These are phyloP conservation scores for Aspergillus funiculosus DNA, from an alignment of 495 filamentous ascomycete genomes.

Conservation along the genomic window DNA sequence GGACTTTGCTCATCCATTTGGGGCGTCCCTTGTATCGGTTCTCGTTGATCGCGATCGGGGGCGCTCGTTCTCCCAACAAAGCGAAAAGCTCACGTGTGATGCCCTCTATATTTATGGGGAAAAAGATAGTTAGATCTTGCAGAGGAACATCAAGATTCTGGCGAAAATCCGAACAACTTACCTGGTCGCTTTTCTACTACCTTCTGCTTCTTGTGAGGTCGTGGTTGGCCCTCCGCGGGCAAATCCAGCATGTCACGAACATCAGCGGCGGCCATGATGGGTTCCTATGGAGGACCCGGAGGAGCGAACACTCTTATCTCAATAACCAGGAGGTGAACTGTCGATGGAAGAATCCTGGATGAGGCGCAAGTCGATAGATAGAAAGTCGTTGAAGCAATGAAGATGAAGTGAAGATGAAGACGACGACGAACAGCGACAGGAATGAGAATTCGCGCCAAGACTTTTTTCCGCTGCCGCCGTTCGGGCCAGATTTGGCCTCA, in stretches of 20 bases:
- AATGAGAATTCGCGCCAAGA: conserved; percentile 26
- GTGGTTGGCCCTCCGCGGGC: conserved; percentile 56
- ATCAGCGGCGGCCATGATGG: conserved; percentile 72
- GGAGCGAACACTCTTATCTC: not conserved
- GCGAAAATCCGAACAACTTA: conserved; percentile 17
- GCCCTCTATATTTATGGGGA: conserved; percentile 65
- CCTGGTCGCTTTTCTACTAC: conserved; percentile 63
- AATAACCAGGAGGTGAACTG: not conserved
- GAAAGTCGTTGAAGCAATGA: no score
- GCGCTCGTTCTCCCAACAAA: conserved; percentile 60
- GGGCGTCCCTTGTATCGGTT: conserved; percentile 61
- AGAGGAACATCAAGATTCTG: no score
- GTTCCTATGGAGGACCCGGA: not conserved
- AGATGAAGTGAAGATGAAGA: conserved; percentile 16
- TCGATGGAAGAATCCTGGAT: not conserved
- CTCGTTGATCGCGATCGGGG: conserved; percentile 61
- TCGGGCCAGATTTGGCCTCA: conserved; percentile 15
- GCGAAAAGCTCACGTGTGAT: conserved; percentile 63
- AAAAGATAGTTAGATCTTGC: conserved; percentile 1
- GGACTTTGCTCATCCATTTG: conserved; percentile 50
- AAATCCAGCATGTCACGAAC: conserved; percentile 87
- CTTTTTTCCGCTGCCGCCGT: conserved; percentile 9
- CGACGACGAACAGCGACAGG: not conserved
- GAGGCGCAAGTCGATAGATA: conserved; percentile 3
- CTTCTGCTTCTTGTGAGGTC: conserved; percentile 74